Conservation (phyloP, 2,329 filamentous ascomycete species). For the Aspergillus oerlinghausenensis region DNA sequence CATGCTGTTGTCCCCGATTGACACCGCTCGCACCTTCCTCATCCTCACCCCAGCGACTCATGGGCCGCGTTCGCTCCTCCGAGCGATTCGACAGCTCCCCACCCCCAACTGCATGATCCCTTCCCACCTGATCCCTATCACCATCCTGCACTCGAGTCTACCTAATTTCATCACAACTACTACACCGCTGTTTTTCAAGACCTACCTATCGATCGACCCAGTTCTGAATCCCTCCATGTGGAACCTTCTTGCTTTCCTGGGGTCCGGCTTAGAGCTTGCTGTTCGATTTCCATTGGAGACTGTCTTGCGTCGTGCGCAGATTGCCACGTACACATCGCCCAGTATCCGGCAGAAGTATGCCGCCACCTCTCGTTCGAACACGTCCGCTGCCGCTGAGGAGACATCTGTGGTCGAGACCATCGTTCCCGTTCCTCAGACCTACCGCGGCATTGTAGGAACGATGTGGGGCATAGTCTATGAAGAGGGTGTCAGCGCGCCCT, state of each 20-base stretch:
- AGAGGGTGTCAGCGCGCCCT: slow-evolving; percentile 58
- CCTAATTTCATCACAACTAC: slow-evolving; percentile 79
- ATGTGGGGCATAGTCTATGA: slow-evolving; percentile 82
- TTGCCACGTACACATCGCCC: slow-evolving; percentile 61
- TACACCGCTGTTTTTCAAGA: slow-evolving; percentile 77
- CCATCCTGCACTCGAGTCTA: slow-evolving; percentile 76
- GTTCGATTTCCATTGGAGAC: slow-evolving; percentile 89
- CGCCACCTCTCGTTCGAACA: slow-evolving; percentile 13
- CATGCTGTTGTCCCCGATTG: slow-evolving; percentile 77
- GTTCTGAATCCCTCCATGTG: slow-evolving; percentile 76
- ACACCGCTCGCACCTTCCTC: slow-evolving; percentile 77
- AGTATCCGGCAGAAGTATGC: slow-evolving; percentile 40
- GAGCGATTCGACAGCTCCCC: slow-evolving; percentile 71
- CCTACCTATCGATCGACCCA: slow-evolving; percentile 78
- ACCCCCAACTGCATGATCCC: slow-evolving; percentile 66
- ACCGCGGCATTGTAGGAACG: slow-evolving; percentile 82
- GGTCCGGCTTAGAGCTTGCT: slow-evolving; percentile 74
- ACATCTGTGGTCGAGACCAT: slow-evolving; percentile 60
- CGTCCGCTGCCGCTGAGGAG: slow-evolving; percentile 11
- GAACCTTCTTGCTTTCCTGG: slow-evolving; percentile 74
- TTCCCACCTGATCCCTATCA: slow-evolving; percentile 69
- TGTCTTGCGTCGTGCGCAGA: slow-evolving; percentile 81
- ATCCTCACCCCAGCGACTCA: slow-evolving; percentile 77
- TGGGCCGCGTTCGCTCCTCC: slow-evolving; percentile 70
- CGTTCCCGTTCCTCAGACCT: slow-evolving; percentile 69